Evolutionary conservation across 805 yeast genomes (phyloP).

Genomic region (Monosporozyma unispora): DNA sequence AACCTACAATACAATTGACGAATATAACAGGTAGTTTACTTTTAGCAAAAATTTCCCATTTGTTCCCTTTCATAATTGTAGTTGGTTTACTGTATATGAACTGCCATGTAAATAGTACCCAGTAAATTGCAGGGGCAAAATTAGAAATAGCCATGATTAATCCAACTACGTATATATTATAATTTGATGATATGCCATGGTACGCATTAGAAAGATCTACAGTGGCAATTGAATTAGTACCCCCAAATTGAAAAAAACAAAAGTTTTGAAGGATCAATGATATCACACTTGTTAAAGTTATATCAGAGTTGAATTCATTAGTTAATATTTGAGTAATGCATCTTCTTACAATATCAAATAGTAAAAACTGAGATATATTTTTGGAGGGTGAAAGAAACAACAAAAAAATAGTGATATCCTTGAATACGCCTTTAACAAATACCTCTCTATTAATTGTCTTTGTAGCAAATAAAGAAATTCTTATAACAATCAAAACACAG

Average conservation of each 20-base stretch:
- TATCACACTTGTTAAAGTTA: constrained; percentile 8
- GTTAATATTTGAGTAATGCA: constrained; percentile 7
- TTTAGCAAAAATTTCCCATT: constrained; percentile 12
- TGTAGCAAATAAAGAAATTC: constrained; percentile 27
- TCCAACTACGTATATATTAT: constrained; percentile 65
- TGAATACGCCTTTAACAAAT: constrained; percentile 10
- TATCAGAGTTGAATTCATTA: constrained; percentile 6
- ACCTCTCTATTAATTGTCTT: constrained; percentile 19
- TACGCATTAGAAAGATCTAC: constrained; percentile 87
- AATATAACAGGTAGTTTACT: constrained; percentile 29
- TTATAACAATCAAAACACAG: background rate
- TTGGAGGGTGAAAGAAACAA: constrained; percentile 43
- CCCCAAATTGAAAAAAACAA: constrained; percentile 79
- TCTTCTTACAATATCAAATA: constrained; percentile 26
- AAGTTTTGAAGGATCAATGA: constrained; percentile 57
- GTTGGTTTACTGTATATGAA: constrained; percentile 13
- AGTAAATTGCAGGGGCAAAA: constrained; percentile 77
- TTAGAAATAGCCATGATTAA: constrained; percentile 71
- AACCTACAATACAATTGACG: constrained; percentile 53
- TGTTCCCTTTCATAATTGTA: background rate
- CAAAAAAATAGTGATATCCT: constrained; percentile 33
- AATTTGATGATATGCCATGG: constrained; percentile 65
- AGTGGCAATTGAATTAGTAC: constrained; percentile 86
- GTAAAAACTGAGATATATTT: constrained; percentile 41
- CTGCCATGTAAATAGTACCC: constrained; percentile 42